A percentile compares a stretch with the other conserved stretches of the same genome.
Evolutionary conservation across 2,329 filamentous ascomycete species (phyloP).

Genomic region (Cadophora sp.): DNA sequence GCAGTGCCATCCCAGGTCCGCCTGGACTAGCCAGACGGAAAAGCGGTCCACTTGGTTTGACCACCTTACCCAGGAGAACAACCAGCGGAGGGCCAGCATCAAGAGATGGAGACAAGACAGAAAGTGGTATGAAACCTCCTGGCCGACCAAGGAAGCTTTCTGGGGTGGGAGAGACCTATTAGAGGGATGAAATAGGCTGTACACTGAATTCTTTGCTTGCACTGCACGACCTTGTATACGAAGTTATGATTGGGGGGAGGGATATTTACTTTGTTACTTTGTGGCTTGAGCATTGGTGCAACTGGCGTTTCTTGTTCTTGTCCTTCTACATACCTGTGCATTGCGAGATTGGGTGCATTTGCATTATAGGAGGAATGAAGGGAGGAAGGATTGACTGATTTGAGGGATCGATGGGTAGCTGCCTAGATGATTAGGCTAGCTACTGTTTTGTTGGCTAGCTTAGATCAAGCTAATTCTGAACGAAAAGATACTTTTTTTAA

Average conservation of each 20-base stretch:
- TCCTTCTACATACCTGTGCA: constrained; percentile 22
- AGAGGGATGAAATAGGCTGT: not conserved
- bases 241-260: constrained; percentile 27
- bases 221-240: constrained; percentile 29
- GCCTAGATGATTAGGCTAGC: constrained; percentile 1
- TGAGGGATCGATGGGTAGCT: constrained; percentile 19
- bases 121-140: constrained; percentile 40
- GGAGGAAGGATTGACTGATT: constrained; percentile 17
- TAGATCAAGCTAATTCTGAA: constrained; percentile 11
- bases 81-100: constrained; percentile 41
- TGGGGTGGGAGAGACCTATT: constrained; percentile 65
- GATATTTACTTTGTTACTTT: constrained; percentile 26
- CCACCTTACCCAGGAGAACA: constrained; percentile 36
- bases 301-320: constrained; percentile 27
- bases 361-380: constrained; percentile 18
- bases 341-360: constrained; percentile 20
- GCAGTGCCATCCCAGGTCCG: constrained; percentile 57
- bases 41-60: constrained; percentile 52
- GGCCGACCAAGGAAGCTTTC: constrained; percentile 53
- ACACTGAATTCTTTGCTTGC: constrained; percentile 16
- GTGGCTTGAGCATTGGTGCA: constrained; percentile 34
- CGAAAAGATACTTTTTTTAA: not conserved
- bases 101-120: constrained; percentile 35
- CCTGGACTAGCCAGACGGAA: constrained; percentile 56
- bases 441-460: not conserved